phyloP scores from a whole-genome alignment of 805 yeast species.

The Candida sakaeoensis region DNA sequence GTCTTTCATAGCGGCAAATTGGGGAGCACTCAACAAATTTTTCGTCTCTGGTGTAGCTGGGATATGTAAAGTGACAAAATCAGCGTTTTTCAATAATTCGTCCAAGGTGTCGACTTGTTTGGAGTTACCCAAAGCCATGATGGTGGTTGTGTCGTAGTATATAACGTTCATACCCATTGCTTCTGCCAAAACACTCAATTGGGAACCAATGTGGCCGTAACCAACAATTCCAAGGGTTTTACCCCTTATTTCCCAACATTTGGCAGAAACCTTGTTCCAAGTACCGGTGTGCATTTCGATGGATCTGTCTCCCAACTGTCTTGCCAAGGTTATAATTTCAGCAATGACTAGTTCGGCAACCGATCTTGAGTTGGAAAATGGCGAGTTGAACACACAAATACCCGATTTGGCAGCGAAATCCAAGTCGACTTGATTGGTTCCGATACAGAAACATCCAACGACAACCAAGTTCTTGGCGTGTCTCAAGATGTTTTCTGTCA shows the following conservation, averaged over 20 bases:
- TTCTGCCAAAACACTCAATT: conserved; percentile 94
- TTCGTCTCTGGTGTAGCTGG: conserved; percentile 93
- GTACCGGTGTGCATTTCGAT: conserved; percentile 93
- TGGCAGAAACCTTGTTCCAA: conserved; percentile 94
- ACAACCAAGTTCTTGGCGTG: conserved; percentile 88
- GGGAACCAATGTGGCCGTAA: conserved; percentile 98
- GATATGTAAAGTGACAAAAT: conserved; percentile 89
- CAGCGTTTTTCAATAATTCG: conserved; percentile 76
- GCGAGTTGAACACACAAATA: conserved; percentile 96
- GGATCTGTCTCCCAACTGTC: conserved; percentile 96
- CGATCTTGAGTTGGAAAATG: conserved; percentile 96
- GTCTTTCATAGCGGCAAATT: conserved; percentile 92
- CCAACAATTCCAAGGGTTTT: conserved; percentile 96
- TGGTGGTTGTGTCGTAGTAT: conserved; percentile 86
- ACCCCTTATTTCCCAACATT: conserved; percentile 99
- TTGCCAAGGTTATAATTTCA: conserved; percentile 87
- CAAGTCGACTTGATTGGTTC: conserved; percentile 96
- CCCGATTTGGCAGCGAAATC: conserved; percentile 90
- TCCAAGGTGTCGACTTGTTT: conserved; percentile 83
- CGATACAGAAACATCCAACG: conserved; percentile 98
- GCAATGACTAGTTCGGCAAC: conserved; percentile 97
- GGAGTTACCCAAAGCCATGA: conserved; percentile 96
- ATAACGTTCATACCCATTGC: conserved; percentile 96
- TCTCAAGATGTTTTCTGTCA: conserved; percentile 71
- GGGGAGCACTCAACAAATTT: conserved; percentile 83